These are phyloP conservation scores for Aspergillus carbonarius DNA, from an alignment of 2,329 filamentous ascomycete genomes.

Conservation along the genomic window DNA sequence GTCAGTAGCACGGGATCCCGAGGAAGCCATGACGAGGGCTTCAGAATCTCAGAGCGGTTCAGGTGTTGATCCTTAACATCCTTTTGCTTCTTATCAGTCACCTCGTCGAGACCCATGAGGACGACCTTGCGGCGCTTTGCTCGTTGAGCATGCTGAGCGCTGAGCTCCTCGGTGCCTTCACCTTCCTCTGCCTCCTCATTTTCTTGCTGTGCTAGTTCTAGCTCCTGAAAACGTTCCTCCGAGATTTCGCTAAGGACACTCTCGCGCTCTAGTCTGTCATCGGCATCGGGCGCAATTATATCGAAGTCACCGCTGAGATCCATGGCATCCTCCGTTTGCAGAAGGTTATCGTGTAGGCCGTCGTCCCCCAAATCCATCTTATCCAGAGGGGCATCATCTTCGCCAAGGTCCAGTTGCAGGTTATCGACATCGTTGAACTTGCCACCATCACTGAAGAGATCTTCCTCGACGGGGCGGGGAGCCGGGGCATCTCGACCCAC, in stretches of 20 bases:
- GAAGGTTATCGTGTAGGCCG: conserved; percentile 51
- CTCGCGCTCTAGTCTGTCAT: conserved; percentile 56
- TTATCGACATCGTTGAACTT: conserved; percentile 58
- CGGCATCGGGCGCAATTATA: conserved; percentile 53
- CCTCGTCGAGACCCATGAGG: conserved; percentile 73
- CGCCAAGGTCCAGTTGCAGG: conserved; percentile 48
- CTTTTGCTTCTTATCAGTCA: conserved; percentile 72
- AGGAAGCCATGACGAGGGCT: conserved; percentile 77
- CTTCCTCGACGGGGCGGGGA: conserved; percentile 59
- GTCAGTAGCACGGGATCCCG: conserved; percentile 83
- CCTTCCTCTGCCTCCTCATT: conserved; percentile 51
- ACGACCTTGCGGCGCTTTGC: conserved; percentile 70
- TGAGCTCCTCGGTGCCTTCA: conserved; percentile 42
- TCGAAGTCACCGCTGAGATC: conserved; percentile 47
- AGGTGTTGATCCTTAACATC: conserved; percentile 85
- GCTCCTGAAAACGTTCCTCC: conserved; percentile 55
- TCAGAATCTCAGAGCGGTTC: conserved; percentile 83
- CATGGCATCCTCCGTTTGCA: conserved; percentile 57
- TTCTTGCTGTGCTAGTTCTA: conserved; percentile 45
- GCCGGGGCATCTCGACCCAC: conserved; percentile 81
- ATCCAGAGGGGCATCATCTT: conserved; percentile 46
- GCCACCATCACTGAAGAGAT: conserved; percentile 61
- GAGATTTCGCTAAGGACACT: conserved; percentile 70
- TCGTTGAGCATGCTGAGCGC: conserved; percentile 67
- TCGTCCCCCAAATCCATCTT: conserved; percentile 38